Conservation (phyloP, 139 green algal genomes). For the Monoraphidium neglectum region DNA sequence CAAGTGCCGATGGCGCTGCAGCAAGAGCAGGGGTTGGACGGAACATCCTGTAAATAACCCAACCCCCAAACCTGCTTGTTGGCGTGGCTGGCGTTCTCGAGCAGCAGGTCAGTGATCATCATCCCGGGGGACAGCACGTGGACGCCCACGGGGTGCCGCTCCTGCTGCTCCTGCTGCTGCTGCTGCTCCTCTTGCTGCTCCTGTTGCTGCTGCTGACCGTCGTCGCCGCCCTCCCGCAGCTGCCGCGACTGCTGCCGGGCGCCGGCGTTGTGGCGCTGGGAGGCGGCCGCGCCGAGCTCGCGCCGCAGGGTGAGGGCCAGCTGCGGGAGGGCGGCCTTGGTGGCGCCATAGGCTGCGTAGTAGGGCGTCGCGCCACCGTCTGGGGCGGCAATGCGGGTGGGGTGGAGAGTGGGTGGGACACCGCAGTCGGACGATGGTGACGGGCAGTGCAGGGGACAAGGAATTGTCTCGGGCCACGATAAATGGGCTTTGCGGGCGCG, state of each 20-base stretch:
- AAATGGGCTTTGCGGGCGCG: too few species aligned
- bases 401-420: too few species aligned
- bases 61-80: conserved; percentile 60
- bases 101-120: conserved; percentile 90
- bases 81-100: conserved; percentile 63
- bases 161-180: too few species aligned
- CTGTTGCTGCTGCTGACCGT: too few species aligned
- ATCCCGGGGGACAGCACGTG: conserved; percentile 69
- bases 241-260: too few species aligned
- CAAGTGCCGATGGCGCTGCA: too few species aligned
- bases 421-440: too few species aligned
- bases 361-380: conserved; percentile 76
- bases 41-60: too few species aligned
- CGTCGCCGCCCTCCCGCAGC: too few species aligned
- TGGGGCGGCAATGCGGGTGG: too few species aligned
- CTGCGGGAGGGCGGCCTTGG: conserved; percentile 83
- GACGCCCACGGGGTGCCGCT: conserved; percentile 12
- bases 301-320: conserved; percentile 56
- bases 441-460: too few species aligned
- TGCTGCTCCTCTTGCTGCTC: not conserved
- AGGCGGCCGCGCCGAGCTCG: conserved; percentile 43
- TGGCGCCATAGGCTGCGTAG: conserved; percentile 85
- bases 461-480: too few species aligned
- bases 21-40: conserved; percentile 3
- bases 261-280: not conserved